A percentile compares a stretch with the other conserved stretches of the same genome.
These are phyloP conservation scores for Leptographium galeiforme DNA, from an alignment of 2,329 filamentous ascomycete genomes.

Conservation along the genomic window DNA sequence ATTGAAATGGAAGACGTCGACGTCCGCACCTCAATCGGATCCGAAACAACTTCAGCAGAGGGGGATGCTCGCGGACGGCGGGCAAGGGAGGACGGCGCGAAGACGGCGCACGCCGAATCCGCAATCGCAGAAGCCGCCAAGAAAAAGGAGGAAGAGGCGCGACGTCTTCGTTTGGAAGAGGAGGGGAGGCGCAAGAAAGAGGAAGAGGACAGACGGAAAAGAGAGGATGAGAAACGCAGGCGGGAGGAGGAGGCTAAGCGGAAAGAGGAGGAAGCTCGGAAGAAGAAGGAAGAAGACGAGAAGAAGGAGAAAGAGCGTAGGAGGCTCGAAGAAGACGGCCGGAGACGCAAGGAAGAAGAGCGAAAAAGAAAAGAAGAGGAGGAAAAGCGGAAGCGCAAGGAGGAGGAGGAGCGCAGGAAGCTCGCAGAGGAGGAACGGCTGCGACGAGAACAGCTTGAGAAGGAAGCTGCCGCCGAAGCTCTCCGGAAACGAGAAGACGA, in stretches of 20 bases:
- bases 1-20: slow-evolving; percentile 39
- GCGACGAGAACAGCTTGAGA: slow-evolving; percentile 29
- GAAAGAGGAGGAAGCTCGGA: slow-evolving; percentile 16
- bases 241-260: slow-evolving; percentile 22
- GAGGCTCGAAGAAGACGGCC: slow-evolving; percentile 21
- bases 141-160: slow-evolving; percentile 21
- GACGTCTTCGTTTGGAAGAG: slow-evolving; percentile 18
- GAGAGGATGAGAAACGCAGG: slow-evolving; percentile 21
- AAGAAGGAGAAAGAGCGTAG: slow-evolving; percentile 15
- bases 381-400: slow-evolving; percentile 17
- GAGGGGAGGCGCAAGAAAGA: slow-evolving; percentile 20
- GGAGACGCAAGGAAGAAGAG: slow-evolving; percentile 18
- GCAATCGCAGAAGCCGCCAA: slow-evolving; percentile 13
- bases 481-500: slow-evolving; percentile 38
- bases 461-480: slow-evolving; percentile 35
- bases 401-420: slow-evolving; percentile 17
- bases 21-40: background rate
- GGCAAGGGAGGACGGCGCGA: slow-evolving; percentile 18
- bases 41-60: background rate
- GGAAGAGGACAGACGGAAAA: slow-evolving; percentile 20
- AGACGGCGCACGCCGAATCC: slow-evolving; percentile 14
- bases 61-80: slow-evolving; percentile 7
- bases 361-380: slow-evolving; percentile 20
- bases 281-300: slow-evolving; percentile 16
- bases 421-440: slow-evolving; percentile 33